These are phyloP conservation scores for Ogataea allantospora DNA, from an alignment of 805 yeast species.

Conservation along the genomic window DNA sequence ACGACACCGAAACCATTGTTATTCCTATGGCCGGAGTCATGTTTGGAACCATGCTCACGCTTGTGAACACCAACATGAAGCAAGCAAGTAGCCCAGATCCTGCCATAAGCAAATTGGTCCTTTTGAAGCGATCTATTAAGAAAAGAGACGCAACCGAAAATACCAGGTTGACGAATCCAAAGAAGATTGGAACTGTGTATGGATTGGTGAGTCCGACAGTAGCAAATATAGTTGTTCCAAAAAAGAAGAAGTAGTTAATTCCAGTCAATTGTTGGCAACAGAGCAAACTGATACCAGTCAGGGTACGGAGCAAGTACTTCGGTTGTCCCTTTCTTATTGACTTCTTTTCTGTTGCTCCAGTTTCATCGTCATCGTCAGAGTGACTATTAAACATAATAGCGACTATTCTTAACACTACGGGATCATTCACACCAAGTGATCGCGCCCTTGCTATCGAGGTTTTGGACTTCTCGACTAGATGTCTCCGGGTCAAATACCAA, in stretches of 20 bases:
- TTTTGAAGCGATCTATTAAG: conserved; percentile 46
- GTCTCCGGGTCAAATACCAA: conserved; percentile 24
- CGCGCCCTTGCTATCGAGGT: conserved; percentile 23
- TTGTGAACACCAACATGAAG: conserved; percentile 56
- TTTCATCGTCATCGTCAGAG: conserved; percentile 9
- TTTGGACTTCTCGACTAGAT: conserved; percentile 17
- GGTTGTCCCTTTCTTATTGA: conserved; percentile 32
- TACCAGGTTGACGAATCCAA: conserved; percentile 53
- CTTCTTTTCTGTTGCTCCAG: conserved; percentile 2
- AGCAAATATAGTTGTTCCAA: conserved; percentile 57
- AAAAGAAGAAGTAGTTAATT: conserved; percentile 66
- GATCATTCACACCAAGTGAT: conserved; percentile 21
- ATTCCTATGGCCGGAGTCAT: conserved; percentile 42
- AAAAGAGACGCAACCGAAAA: conserved; percentile 50
- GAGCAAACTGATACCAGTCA: conserved; percentile 31
- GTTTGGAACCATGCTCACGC: conserved; percentile 49
- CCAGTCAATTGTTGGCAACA: conserved; percentile 55
- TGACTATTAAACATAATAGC: conserved; percentile 22
- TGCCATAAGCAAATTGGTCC: conserved; percentile 43
- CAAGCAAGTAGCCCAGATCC: conserved; percentile 51
- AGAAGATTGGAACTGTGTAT: conserved; percentile 52
- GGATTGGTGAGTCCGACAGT: conserved; percentile 52
- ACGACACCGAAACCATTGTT: conserved; percentile 58
- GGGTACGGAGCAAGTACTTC: conserved; percentile 26
- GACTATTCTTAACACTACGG: conserved; percentile 20